Conservation (phyloP, 768 basidiomycete species). For the Candolleomyces efflorescens region DNA sequence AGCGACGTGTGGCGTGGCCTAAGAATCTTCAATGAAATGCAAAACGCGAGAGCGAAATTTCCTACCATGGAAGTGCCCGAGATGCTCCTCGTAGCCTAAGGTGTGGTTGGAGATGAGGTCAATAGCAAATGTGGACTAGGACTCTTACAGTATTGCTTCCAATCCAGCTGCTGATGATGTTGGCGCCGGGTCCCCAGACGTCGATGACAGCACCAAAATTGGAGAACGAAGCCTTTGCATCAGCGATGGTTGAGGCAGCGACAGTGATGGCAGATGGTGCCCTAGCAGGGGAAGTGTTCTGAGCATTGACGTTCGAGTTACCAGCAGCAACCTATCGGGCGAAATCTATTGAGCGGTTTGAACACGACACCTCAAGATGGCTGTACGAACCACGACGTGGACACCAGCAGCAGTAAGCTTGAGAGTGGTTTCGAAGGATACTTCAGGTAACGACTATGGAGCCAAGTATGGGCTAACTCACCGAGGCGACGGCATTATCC, state of each 20-base stretch:
- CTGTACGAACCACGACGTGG: slow-evolving; percentile 22
- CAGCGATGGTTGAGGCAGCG: slow-evolving; percentile 27
- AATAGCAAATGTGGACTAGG: not conserved
- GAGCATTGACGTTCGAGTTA: slow-evolving; percentile 24
- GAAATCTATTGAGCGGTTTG: slow-evolving; percentile 4
- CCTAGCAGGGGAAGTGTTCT: slow-evolving; percentile 26
- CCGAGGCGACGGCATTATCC: slow-evolving; percentile 25
- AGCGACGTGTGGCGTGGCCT: slow-evolving; percentile 31
- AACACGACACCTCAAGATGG: not conserved
- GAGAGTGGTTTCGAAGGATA: not conserved
- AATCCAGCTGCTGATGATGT: slow-evolving; percentile 22
- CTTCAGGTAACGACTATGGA: not conserved
- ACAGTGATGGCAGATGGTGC: slow-evolving; percentile 28
- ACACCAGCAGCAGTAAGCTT: slow-evolving; percentile 23
- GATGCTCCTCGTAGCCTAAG: slow-evolving; percentile 17
- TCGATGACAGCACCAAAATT: slow-evolving; percentile 32
- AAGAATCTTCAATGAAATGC: not conserved
- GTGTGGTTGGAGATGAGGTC: too few relatives aligned
- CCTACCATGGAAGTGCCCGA: slow-evolving; percentile 25
- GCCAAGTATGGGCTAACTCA: slow-evolving; percentile 4
- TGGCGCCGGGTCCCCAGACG: slow-evolving; percentile 29
- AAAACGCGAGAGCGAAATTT: not conserved
- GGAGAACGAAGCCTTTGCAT: slow-evolving; percentile 28
- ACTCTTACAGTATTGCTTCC: slow-evolving; percentile 14
- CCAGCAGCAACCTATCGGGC: slow-evolving; percentile 22